Percentiles rank a stretch among this genome's conserved stretches.
Conservation (phyloP, 495 filamentous ascomycete genomes). For the Penicillium dipodomyicola region DNA sequence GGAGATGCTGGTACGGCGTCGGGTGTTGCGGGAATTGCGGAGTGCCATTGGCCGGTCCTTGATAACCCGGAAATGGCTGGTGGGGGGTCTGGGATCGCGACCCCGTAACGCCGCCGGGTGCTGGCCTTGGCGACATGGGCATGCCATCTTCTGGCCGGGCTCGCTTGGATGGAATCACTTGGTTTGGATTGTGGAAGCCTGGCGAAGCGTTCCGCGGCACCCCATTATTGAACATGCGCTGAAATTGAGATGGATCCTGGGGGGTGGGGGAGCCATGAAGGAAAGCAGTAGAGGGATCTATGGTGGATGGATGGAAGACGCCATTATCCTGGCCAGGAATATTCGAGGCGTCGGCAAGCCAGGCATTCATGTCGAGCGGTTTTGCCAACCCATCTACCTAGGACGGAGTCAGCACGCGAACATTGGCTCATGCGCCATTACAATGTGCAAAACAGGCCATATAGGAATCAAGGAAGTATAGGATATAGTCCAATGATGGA, state of each 20-base stretch:
- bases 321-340: constrained; percentile 73
- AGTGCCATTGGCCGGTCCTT: constrained; percentile 55
- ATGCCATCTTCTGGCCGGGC: constrained; percentile 83
- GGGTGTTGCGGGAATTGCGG: constrained; percentile 54
- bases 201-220: constrained; percentile 77
- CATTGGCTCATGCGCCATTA: constrained; percentile 13
- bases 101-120: constrained; percentile 67
- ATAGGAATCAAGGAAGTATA: not conserved
- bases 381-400: constrained; percentile 58
- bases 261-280: constrained; percentile 51
- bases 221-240: constrained; percentile 86
- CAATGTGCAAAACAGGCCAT: not conserved
- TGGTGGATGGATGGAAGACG: constrained; percentile 60
- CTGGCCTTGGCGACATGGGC: constrained; percentile 75
- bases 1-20: constrained; percentile 76
- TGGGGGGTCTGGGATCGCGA: constrained; percentile 94
- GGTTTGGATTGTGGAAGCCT: constrained; percentile 69
- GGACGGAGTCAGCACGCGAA: constrained; percentile 23
- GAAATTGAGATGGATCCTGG: constrained; percentile 59
- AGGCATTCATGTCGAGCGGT: constrained; percentile 71
- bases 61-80: constrained; percentile 65
- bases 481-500: constrained; percentile 1
- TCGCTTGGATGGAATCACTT: constrained; percentile 84
- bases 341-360: constrained; percentile 74
- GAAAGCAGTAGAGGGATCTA: constrained; percentile 55